Evolutionary conservation across 345 rosid genomes (phyloP), one percentile per base, ranked within the genome.

Genomic region (Turnera subulata): DNA sequence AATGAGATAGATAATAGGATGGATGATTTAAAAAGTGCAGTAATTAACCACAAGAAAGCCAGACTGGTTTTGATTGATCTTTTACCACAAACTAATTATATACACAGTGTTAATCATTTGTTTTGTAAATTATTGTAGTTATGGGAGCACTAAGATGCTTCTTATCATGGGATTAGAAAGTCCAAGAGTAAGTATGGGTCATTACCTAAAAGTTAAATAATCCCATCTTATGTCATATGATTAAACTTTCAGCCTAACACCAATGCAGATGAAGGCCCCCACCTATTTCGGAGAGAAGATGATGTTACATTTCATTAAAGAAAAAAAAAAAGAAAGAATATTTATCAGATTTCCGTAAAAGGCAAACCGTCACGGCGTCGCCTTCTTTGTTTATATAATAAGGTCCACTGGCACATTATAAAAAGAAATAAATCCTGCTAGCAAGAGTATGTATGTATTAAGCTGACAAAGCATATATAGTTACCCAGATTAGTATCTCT

Each of bases 11-110:
- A 21, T 49, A n/a, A n/a, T 14, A 12, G 18, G 16, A 44, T 15
- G 16, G 8, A 29, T 3, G 35, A 13, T n/a, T 13, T 20, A 13
- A 18, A n/a, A n/a, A n/a, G n/a, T n/a, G n/a, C 23, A 24, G 10
- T 6, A 2, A 24, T 13, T 35, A 18, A 14, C 32, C 7, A 21
- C 66, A 53, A 15, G 10, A 55, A 55, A 55, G 55, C 68, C 68
- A 64, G 61, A 22, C 67, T 55, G 67, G 61, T 35, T 44, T 25
- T 32, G 56, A 19, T 53, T n/a, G n/a, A n/a, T n/a, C n/a, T n/a
- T n/a, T n/a, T n/a, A n/a, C n/a, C n/a, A n/a, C n/a, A n/a, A n/a
- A n/a, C n/a, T n/a, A n/a, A n/a, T n/a, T n/a, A n/a, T n/a, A n/a
- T n/a, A 25, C 40, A 56, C 6, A 4, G 9, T 29, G n/a, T 3